Conservation (phyloP, 2,329 filamentous ascomycete species). For the Arthrobotrys entomopaga region DNA sequence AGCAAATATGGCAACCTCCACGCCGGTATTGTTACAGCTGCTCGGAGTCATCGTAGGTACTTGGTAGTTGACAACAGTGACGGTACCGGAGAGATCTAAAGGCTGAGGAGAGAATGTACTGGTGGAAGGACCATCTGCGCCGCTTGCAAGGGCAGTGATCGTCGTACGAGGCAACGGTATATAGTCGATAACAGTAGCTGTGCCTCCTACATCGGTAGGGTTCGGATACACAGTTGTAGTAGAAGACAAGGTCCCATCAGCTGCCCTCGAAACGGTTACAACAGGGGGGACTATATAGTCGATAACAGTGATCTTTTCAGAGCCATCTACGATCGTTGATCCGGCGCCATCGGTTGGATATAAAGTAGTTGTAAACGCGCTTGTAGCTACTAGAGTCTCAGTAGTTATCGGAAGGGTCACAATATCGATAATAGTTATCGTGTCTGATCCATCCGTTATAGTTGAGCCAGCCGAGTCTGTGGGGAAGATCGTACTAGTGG, state of each 20-base stretch:
- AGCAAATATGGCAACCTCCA: constrained; percentile 7
- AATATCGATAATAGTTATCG: not conserved
- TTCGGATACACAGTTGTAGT: not conserved
- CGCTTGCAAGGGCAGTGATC: not conserved
- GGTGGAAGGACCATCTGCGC: not conserved
- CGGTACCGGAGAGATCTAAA: no score
- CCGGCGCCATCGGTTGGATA: constrained; percentile 9
- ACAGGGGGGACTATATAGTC: no score
- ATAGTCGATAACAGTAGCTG: not conserved
- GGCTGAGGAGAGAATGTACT: no score
- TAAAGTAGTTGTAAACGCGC: not conserved
- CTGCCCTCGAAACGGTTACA: not conserved
- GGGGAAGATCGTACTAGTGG: not conserved
- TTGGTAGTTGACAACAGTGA: not conserved
- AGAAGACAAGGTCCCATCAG: not conserved
- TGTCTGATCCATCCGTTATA: not conserved
- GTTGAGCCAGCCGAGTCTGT: not conserved
- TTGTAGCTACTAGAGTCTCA: not conserved
- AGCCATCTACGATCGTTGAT: not conserved
- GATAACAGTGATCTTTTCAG: no score
- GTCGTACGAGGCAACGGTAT: not conserved
- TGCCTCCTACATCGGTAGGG: no score
- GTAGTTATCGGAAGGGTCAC: not conserved
- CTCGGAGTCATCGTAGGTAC: no score
- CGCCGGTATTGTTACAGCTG: constrained; percentile 12